Evolutionary conservation across 2,329 filamentous ascomycete genomes (phyloP).

Genomic region (Fonsecaea erecta): DNA sequence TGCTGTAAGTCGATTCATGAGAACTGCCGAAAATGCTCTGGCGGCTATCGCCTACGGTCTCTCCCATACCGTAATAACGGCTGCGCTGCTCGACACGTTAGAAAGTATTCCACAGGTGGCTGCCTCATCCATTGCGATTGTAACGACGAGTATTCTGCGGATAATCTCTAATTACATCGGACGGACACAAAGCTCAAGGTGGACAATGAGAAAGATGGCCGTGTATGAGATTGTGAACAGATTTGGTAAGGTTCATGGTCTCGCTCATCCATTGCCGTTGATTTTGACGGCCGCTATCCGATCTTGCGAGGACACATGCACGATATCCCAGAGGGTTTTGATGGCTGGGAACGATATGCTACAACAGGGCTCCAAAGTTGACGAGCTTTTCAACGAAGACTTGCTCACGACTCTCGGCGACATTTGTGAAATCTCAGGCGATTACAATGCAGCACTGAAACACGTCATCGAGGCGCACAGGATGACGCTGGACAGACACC

Average conservation of each 20-base stretch:
- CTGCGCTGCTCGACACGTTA: not conserved
- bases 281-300: not conserved
- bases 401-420: not conserved
- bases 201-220: not conserved
- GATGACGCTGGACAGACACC: not conserved
- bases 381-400: not conserved
- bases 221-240: not conserved
- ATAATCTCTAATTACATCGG: not conserved
- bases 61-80: not conserved
- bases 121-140: no score
- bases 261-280: not conserved
- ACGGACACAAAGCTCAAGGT: not conserved
- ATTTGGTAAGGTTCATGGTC: not conserved
- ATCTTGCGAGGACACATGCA: not conserved
- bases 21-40: not conserved
- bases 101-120: not conserved
- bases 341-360: conserved; percentile 6
- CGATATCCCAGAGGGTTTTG: not conserved
- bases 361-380: not conserved
- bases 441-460: not conserved
- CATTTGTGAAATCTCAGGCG: not conserved
- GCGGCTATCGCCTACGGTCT: not conserved
- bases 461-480: not conserved
- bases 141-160: not conserved
- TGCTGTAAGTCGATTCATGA: not conserved